Base-by-base conservation (phyloP, 345 rosid species). In the Eucalyptus grandis region DNA sequence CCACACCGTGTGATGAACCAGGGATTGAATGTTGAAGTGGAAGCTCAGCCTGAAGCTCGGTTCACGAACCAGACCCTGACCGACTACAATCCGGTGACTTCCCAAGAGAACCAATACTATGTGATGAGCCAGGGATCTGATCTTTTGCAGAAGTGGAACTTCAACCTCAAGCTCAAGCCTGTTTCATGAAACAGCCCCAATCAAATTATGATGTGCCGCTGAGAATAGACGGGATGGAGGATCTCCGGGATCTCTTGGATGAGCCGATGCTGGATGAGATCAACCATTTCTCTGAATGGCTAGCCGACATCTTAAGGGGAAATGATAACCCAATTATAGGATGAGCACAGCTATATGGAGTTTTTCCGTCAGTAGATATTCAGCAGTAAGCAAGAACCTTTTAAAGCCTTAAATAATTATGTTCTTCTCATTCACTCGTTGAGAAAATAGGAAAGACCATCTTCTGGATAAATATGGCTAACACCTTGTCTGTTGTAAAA, bases 271-370 rank as follows among this genome's bases (percentile, higher is more conserved):
- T 87, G 12, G 80, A 31, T 49, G 91, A 93, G 58, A 47, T 91
- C 49, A 89, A 91, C 86, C 89, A 77, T 24, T 91, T 72, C 88
- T 87, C 88, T 62, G 56, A 69, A 44, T 93, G 50, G 89, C 88
- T 93, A 13, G 77, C 34, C 7, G 58, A 87, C n/a, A 21, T 77
- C 83, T 77, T 37, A 7, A 37, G 7, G 14, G 83, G 46, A 11
- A 77, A 37, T 77, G 46, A 77, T 37, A 77, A 77, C 83, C 83
- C 46, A 77, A 37, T 21, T 37, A 77, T 77, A 21, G 47, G 46
- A 77, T 77, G 47, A 77, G 46, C 46, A 72, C 83, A 72, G 47
- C 46, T 37, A 21, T 21, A 21, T 77, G 83, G 47, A 37, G 47
- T 77, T 44, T 72, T 77, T 77, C 83, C 46, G 3, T 77, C 27